Conservation (phyloP, 179 eudicot species). For the Sideroxylon spinosum region DNA sequence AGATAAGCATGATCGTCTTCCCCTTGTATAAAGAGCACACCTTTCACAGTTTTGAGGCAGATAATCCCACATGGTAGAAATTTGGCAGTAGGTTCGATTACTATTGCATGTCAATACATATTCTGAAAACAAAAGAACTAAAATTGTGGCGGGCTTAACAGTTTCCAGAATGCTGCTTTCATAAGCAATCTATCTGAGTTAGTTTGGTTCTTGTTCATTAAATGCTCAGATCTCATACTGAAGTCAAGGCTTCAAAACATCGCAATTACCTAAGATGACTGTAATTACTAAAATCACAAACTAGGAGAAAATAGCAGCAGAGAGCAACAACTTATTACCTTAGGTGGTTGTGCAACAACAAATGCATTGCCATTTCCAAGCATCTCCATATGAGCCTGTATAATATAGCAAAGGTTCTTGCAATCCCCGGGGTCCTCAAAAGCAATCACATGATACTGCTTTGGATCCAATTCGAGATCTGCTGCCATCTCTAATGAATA, state of each 20-base stretch:
- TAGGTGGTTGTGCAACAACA: constrained; percentile 77
- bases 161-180: no score
- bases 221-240: neutral
- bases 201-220: neutral
- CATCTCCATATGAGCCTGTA: constrained; percentile 83
- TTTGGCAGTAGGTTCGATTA: no score
- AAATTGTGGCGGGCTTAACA: neutral
- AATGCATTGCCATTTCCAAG: constrained; percentile 85
- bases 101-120: no score
- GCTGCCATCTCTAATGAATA: constrained; percentile 86
- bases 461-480: constrained; percentile 88
- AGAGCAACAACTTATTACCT: constrained; percentile 40
- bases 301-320: neutral
- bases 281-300: neutral
- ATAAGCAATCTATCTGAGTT: neutral
- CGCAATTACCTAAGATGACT: constrained; percentile 1
- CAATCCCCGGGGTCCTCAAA: constrained; percentile 80
- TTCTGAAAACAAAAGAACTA: no score
- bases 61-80: no score
- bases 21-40: no score
- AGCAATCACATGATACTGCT: constrained; percentile 82
- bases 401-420: constrained; percentile 77
- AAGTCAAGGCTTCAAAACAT: neutral
- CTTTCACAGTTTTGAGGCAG: no score
- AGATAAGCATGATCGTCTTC: no score